Evolutionary conservation across 352 stramenopile genomes (phyloP), one percentile per base, ranked within the genome.

Genomic region (Phytopythium boreale): DNA sequence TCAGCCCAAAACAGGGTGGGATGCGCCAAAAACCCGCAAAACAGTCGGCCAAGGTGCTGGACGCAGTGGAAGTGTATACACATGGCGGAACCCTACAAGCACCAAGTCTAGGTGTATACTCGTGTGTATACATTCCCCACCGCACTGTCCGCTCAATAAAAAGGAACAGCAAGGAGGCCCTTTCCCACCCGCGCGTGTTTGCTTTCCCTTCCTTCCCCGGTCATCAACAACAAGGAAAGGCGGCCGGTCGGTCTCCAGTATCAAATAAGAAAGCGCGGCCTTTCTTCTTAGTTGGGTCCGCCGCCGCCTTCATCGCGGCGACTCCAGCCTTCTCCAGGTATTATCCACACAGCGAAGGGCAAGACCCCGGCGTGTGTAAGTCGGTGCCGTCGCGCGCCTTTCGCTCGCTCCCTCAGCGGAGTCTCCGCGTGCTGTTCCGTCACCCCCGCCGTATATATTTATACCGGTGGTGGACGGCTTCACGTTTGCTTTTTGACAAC

Each of bases 381-480:
- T 34, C 4, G 29, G 29, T 34, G 29, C 29, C 29, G 3, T 34
- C 7, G 29, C 29, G 29, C 29, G 29, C 29, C 29, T 34, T 34
- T 7, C 29, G 29, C 29, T 7, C 3, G 29, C 29, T 34, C 2
- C 6, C 44, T 51, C 10, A 7, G 41, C 41, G 41, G 5, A 14
- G 8, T 24, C 19, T 22, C 20, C 6, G 10, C 43, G 43, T 26
- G 5, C 19, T 22, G 20, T 8, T 5, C 19, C 4, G 43, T 29
- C 34, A 14, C 10, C 10, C 34, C 34, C 34, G 34, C 1, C 46
- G n/a, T 19, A 20, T 31, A 19, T 52, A 31, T 52, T 53, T 53
- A n/a, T 53, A 53, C 47, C 47, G 47, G 47, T n/a, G 47, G 47
- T 53, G 47, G 47, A 53, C 24, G 46, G 24, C 5, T 27, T 53